Evolutionary conservation across 306 rosid species (phyloP), one percentile per base, ranked within the genome.

Genomic region (Luffa aegyptiaca): DNA sequence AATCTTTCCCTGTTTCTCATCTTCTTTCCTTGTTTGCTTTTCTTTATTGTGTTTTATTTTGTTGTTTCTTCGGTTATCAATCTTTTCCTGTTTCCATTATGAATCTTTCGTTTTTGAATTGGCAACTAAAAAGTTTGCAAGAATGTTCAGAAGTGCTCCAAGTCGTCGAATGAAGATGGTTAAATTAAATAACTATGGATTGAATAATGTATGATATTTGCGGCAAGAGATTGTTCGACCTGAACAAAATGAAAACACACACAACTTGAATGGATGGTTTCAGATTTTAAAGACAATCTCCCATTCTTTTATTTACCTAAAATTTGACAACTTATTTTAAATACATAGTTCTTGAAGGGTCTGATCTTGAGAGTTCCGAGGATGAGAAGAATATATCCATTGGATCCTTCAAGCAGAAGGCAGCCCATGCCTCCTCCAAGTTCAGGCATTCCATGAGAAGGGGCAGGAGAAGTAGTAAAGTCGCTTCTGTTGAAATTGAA

Each of bases 391-490:
- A 65, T 79, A 86, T 86, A 13, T 81, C 81, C 69, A 77, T 79
- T 62, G 91, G 88, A 3, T 86, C 90, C 59, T 85, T 92, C 55
- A 91, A 86, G 85, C 63, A 90, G 85, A 93, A 82, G 79, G 96
- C 96, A 52, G 76, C 82, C 58, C 85, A 59, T 86, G 91, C 93
- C 80, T 91, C 97, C 55, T 84, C 74, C 86, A 89, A 83, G 86
- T 80, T 90, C 44, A 90, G 94, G 82, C 81, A 87, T 72, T 89
- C 96, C 5, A 71, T 91, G 80, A 89, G 78, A 84, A 95, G 81
- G 86, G 89, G 91, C 72, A 90, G 89, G 85, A 86, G 92, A 78
- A 92, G 93, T 78, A 90, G 97, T 83, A 93, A 87, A 81, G 97
- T 93, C 75, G 77, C 86, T 85, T 93, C 96, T 1, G 77, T 90